Base-by-base conservation (phyloP, 139 green algal genomes). In the Chlamydomonas applanata region DNA sequence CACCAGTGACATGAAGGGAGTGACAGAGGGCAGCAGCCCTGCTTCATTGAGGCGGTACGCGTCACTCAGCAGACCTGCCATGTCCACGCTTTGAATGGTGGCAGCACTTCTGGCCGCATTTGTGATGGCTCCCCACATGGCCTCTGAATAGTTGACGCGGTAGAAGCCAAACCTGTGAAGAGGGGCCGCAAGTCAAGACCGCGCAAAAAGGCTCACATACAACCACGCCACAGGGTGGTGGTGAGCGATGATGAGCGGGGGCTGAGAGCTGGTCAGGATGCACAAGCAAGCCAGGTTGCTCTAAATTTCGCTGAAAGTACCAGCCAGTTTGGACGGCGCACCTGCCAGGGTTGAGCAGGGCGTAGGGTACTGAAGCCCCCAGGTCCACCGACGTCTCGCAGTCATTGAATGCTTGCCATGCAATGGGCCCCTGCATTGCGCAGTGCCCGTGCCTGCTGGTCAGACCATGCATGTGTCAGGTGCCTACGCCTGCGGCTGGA, bases 41-140 rank as follows among this genome's bases (percentile, higher is more conserved):
- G 59, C 59, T 35, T 66, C 59, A 34, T 30, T 35, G 24, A 66
- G 59, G 24, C 59, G 59, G 59, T 66, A 66, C n/a, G 59, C 29
- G 11, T 66, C 59, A 66, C 59, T 66, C n/a, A 66, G 59, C 25
- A 66, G 25, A 25, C 59, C 59, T 66, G 53, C 53, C 20, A 62
- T 40, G n/a, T 66, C 59, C 4, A 66, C 59, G 30, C n/a, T 30
- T 22, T 29, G 11, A 35, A 66, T 66, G 3, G 59, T 35, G n/a
- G 17, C n/a, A 11, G 59, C 4, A 4, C n/a, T 40, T 40, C n/a
- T 25, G 11, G 25, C 29, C 11, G n/a, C 59, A 35, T 66, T 11
- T 40, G n/a, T 30, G 30, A 66, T 24, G 24, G n/a, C 24, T 4
- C 25, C 30, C 59, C 59, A 66, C 24, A 40, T 34, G 24, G 24